Conservation (phyloP, 768 basidiomycete genomes). For the Tricholoma hemisulphureum region DNA sequence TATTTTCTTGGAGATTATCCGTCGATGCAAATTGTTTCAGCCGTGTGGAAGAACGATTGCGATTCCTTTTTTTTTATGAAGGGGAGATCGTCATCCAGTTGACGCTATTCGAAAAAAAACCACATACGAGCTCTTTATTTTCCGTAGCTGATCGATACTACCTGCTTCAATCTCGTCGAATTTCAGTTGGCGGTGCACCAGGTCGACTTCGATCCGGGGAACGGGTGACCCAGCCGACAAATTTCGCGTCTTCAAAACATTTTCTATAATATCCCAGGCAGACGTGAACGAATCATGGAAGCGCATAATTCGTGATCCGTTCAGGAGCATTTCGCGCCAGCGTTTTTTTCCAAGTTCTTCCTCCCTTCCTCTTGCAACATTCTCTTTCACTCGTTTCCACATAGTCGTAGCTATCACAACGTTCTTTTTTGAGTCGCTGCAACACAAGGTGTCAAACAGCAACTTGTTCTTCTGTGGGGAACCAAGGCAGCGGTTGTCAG, state of each 20-base stretch:
- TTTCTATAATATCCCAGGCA: slow-evolving; percentile 4
- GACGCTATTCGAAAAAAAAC: not conserved
- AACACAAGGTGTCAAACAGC: not conserved
- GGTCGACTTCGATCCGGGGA: not conserved
- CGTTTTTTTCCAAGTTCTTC: not conserved
- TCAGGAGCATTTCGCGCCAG: not conserved
- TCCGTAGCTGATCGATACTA: not conserved
- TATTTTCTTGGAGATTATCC: not conserved
- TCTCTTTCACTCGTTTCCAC: not conserved
- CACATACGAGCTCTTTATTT: not conserved
- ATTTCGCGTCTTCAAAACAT: not conserved
- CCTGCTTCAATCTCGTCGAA: not conserved
- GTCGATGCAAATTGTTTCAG: not conserved
- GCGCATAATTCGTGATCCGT: not conserved
- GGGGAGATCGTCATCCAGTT: not conserved
- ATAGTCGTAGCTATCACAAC: slow-evolving; percentile 3
- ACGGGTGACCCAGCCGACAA: not conserved
- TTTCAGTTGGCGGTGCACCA: not conserved
- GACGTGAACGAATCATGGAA: slow-evolving; percentile 1
- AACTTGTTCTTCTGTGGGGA: not conserved
- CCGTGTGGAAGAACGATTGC: not conserved
- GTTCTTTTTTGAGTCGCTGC: not conserved
- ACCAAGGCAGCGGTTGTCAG: slow-evolving; percentile 2
- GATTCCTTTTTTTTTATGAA: not conserved
- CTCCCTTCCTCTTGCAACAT: not conserved